Percentiles rank a stretch among this genome's conserved stretches.
phyloP scores from a whole-genome alignment of 345 rosid genomes.

The Arabidopsis thaliana region TAIR10.1 NC_003074.8:7280001-7280500 shows the following conservation, averaged over 20 bases:
- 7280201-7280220: conserved; percentile 12
- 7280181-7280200: conserved; percentile 25
- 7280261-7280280: conserved; percentile 37
- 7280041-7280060: too few relatives aligned
- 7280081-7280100: too few relatives aligned
- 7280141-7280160: too few relatives aligned
- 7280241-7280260: conserved; percentile 1
- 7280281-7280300: conserved; percentile 23
- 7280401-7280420: conserved; percentile 41
- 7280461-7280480: conserved; percentile 34
- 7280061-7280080: too few relatives aligned
- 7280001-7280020: too few relatives aligned
- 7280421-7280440: conserved; percentile 28
- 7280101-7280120: too few relatives aligned
- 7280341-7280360: conserved; percentile 45
- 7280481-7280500: conserved; percentile 34
- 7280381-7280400: conserved; percentile 42
- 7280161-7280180: conserved; percentile 7
- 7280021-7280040: too few relatives aligned
- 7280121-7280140: too few relatives aligned
- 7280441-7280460: conserved; percentile 22
- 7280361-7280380: conserved; percentile 48
- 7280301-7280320: conserved; percentile 31
- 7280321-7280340: conserved; percentile 48
- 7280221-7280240: background rate